These are phyloP conservation scores for Tuber aestivum DNA, from an alignment of 495 filamentous ascomycete species.

Conservation along the genomic window DNA sequence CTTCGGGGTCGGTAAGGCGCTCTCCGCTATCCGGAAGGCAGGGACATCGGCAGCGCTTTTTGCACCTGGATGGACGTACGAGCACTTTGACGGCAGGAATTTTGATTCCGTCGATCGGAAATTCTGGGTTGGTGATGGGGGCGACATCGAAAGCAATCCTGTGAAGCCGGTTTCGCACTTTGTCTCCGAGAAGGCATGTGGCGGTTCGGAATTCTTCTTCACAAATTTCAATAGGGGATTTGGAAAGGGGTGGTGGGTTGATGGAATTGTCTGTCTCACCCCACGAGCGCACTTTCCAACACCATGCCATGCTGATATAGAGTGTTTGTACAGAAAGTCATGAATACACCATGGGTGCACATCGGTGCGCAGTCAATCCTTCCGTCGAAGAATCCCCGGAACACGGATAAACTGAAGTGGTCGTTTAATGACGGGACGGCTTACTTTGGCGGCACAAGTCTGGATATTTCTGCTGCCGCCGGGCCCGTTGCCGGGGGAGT, in stretches of 20 bases:
- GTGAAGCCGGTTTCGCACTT: slow-evolving; percentile 17
- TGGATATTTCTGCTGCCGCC: slow-evolving; percentile 20
- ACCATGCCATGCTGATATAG: slow-evolving; percentile 6
- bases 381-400: slow-evolving; percentile 23
- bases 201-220: slow-evolving; percentile 46
- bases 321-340: slow-evolving; percentile 14
- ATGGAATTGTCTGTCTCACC: slow-evolving; percentile 22
- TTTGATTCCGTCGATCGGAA: slow-evolving; percentile 42
- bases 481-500: background rate
- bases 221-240: slow-evolving; percentile 47
- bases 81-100: slow-evolving; percentile 43
- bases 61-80: slow-evolving; percentile 49
- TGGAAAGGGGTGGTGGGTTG: slow-evolving; percentile 27
- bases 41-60: slow-evolving; percentile 46
- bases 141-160: background rate
- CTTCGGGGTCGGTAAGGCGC: slow-evolving; percentile 38
- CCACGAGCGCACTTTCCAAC: background rate
- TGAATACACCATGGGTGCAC: slow-evolving; percentile 37
- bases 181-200: slow-evolving; percentile 32
- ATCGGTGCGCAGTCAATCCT: slow-evolving; percentile 38
- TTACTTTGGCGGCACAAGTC: slow-evolving; percentile 33
- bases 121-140: slow-evolving; percentile 44
- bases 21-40: slow-evolving; percentile 38
- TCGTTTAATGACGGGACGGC: slow-evolving; percentile 23
- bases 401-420: slow-evolving; percentile 29